Evolutionary conservation across 2,329 filamentous ascomycete genomes (phyloP).

Genomic region (Diaporthe ilicicola): DNA sequence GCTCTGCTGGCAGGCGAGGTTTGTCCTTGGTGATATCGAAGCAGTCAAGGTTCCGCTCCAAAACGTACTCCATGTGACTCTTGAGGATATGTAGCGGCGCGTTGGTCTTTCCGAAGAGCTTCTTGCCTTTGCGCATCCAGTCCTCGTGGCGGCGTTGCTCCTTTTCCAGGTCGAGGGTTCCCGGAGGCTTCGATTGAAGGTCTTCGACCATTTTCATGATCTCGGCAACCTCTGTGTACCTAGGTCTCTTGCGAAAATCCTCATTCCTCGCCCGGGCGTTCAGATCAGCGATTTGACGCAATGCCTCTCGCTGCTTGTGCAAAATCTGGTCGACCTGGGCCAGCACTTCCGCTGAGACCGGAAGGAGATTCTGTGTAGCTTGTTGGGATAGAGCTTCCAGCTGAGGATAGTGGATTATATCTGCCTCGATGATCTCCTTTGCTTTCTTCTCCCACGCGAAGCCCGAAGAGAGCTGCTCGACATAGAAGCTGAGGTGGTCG

Average conservation of each 20-base stretch:
- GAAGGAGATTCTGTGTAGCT: conserved; percentile 73
- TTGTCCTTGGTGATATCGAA: conserved; percentile 88
- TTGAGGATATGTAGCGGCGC: conserved; percentile 95
- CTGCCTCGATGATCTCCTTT: conserved; percentile 89
- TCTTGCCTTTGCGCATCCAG: conserved; percentile 99
- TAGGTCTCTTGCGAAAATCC: conserved; percentile 82
- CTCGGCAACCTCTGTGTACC: conserved; percentile 88
- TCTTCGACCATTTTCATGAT: conserved; percentile 88
- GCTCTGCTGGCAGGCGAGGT: conserved; percentile 89
- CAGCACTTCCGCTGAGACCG: conserved; percentile 83
- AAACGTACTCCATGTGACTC: conserved; percentile 91
- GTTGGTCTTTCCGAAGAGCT: conserved; percentile 97
- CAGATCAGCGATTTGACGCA: conserved; percentile 84
- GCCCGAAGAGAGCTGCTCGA: conserved; percentile 79
- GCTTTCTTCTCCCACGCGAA: conserved; percentile 93
- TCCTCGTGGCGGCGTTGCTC: conserved; percentile 96
- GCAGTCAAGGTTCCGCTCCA: conserved; percentile 88
- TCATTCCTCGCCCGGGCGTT: conserved; percentile 79
- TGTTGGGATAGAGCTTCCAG: conserved; percentile 90
- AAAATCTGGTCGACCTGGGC: conserved; percentile 88
- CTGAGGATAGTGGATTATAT: conserved; percentile 92
- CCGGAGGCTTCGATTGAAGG: conserved; percentile 89
- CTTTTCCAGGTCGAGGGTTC: conserved; percentile 91
- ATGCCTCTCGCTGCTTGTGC: conserved; percentile 94
- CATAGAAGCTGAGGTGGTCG: conserved; percentile 78